These are phyloP conservation scores for Paramecium octaurelia DNA, from an alignment of 73 alveolate species.

Conservation along the genomic window DNA sequence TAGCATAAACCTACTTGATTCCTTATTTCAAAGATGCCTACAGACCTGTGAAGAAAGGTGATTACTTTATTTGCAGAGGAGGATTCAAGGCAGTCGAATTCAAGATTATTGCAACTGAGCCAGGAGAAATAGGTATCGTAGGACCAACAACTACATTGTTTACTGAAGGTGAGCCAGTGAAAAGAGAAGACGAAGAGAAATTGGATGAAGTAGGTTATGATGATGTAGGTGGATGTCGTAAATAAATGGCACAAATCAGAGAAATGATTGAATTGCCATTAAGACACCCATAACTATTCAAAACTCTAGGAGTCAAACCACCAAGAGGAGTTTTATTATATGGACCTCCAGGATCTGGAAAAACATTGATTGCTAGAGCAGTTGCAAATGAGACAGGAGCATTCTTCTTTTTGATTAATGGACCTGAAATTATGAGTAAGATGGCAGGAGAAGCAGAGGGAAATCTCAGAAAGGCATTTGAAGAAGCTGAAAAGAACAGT, in stretches of 20 bases:
- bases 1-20: slow-evolving; percentile 93
- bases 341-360: slow-evolving; percentile 98
- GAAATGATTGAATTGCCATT: slow-evolving; percentile 98
- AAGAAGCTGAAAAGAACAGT: slow-evolving; percentile 95
- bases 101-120: slow-evolving; percentile 98
- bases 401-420: slow-evolving; percentile 84
- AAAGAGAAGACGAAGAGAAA: slow-evolving; percentile 94
- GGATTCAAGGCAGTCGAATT: slow-evolving; percentile 98
- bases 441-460: slow-evolving; percentile 99
- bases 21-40: slow-evolving; percentile 99
- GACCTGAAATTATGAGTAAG: slow-evolving; percentile 94
- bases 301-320: slow-evolving; percentile 98
- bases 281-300: slow-evolving; percentile 95
- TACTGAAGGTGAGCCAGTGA: slow-evolving; percentile 96
- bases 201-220: slow-evolving; percentile 97
- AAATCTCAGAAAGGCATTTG: slow-evolving; percentile 95
- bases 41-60: slow-evolving; percentile 98
- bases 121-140: slow-evolving; percentile 95
- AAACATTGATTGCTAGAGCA: slow-evolving; percentile 97
- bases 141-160: slow-evolving; percentile 97
- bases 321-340: slow-evolving; percentile 97
- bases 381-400: slow-evolving; percentile 98
- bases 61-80: slow-evolving; percentile 96
- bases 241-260: slow-evolving; percentile 96
- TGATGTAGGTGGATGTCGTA: slow-evolving; percentile 99